Conservation (phyloP, 352 stramenopile species). For the Phytopythium sindhum region DNA sequence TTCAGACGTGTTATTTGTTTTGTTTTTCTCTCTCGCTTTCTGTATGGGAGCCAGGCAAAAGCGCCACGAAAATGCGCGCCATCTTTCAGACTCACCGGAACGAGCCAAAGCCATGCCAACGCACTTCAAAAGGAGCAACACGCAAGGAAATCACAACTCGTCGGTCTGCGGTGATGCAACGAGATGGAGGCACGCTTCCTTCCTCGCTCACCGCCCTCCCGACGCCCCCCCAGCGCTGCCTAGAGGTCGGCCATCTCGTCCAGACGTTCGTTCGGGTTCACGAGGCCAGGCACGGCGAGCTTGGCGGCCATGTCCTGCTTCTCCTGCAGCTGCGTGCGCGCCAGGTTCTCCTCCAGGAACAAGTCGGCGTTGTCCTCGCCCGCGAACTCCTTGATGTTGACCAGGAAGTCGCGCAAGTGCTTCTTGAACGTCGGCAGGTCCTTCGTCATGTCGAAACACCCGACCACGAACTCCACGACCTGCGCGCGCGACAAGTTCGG, state of each 20-base stretch:
- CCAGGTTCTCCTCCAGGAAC: conserved; percentile 95
- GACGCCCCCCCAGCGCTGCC: conserved; percentile 85
- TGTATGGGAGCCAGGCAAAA: not conserved
- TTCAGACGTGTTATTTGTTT: too few species aligned
- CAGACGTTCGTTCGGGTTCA: conserved; percentile 89
- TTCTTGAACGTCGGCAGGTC: conserved; percentile 98
- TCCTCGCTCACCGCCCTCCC: conserved; percentile 90
- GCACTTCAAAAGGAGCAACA: not conserved
- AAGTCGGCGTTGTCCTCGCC: conserved; percentile 97
- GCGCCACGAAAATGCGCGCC: not conserved
- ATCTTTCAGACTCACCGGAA: not conserved
- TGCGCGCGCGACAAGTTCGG: conserved; percentile 93
- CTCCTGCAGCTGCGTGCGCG: conserved; percentile 82
- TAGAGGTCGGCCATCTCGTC: conserved; percentile 90
- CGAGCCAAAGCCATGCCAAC: not conserved
- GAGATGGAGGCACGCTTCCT: not conserved
- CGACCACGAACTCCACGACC: conserved; percentile 96
- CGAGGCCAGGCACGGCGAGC: conserved; percentile 87
- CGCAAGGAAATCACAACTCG: conserved; percentile 1
- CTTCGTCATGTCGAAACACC: conserved; percentile 97
- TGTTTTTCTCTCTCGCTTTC: not conserved
- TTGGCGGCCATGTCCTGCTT: conserved; percentile 80
- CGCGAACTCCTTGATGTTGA: conserved; percentile 98
- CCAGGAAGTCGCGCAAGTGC: conserved; percentile 98
- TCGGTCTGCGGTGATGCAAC: not conserved